These are phyloP conservation scores for Microdochium trichocladiopsis DNA, from an alignment of 2,329 filamentous ascomycete genomes.

Conservation along the genomic window DNA sequence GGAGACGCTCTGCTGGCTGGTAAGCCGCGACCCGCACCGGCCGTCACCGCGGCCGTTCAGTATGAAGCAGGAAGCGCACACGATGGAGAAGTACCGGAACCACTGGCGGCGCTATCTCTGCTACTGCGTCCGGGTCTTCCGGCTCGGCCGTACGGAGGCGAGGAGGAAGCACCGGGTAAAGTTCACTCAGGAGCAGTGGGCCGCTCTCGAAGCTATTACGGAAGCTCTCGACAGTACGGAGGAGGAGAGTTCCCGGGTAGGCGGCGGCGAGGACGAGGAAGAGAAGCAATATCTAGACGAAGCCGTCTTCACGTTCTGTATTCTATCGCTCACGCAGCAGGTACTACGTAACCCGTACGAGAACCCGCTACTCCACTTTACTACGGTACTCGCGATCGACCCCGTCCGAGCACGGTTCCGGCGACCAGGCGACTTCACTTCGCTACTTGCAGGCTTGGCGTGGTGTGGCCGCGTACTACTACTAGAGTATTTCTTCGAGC, in stretches of 20 bases:
- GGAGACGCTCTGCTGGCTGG: background rate
- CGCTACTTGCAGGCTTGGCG: no score
- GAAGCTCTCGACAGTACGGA: no score
- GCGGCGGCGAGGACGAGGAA: no score
- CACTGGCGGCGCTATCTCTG: background rate
- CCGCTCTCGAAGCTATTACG: background rate
- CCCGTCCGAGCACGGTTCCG: no score
- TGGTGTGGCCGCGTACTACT: no score
- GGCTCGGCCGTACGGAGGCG: background rate
- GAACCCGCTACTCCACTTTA: background rate
- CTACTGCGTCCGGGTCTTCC: no score
- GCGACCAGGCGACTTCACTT: no score
- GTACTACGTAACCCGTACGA: background rate
- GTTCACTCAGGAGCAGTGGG: background rate
- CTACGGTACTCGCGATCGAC: no score
- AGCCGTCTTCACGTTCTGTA: background rate
- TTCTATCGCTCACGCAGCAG: background rate
- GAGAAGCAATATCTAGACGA: background rate
- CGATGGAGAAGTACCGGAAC: background rate
- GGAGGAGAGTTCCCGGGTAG: no score
- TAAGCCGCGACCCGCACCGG: background rate
- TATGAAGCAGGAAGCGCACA: background rate
- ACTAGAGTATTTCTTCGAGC: background rate
- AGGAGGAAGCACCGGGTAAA: background rate
- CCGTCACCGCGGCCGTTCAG: background rate